Percentiles rank a stretch among this genome's conserved stretches.
phyloP scores from a whole-genome alignment of 371 early-diverging fungal species.

The Mortierella polycephala region DNA sequence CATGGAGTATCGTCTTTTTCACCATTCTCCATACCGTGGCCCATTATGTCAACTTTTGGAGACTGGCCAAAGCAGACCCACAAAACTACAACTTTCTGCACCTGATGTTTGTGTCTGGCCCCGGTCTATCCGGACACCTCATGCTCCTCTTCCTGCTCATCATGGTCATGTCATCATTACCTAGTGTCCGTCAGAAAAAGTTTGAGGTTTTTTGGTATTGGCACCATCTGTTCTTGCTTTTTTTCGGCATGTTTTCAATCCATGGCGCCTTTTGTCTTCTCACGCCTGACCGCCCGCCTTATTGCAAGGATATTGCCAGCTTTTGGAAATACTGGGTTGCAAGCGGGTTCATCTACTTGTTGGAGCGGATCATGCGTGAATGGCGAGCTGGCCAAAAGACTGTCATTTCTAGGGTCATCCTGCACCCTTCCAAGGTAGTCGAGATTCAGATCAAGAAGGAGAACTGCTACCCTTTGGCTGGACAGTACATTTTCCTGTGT shows the following conservation, averaged over 20 bases:
- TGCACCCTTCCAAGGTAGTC: conserved; percentile 76
- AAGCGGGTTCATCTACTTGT: conserved; percentile 71
- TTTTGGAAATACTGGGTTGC: conserved; percentile 88
- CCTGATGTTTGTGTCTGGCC: conserved; percentile 69
- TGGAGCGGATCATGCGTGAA: conserved; percentile 80
- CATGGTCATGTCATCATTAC: conserved; percentile 76
- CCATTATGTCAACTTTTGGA: conserved; percentile 79
- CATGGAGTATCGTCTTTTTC: conserved; percentile 79
- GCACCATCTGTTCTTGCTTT: conserved; percentile 86
- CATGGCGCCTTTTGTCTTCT: conserved; percentile 89
- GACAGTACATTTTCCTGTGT: conserved; percentile 77
- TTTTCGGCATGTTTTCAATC: conserved; percentile 79
- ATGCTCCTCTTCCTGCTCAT: conserved; percentile 74
- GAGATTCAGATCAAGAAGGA: conserved; percentile 69
- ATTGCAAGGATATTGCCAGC: conserved; percentile 74
- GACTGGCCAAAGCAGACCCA: conserved; percentile 34
- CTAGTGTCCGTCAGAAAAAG: conserved; percentile 66
- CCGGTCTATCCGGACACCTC: conserved; percentile 84
- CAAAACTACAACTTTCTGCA: conserved; percentile 29
- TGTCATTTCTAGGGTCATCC: conserved; percentile 71
- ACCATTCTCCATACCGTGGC: conserved; percentile 72
- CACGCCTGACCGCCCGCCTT: conserved; percentile 72
- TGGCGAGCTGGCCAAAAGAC: conserved; percentile 74
- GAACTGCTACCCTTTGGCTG: conserved; percentile 50
- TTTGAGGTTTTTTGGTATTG: conserved; percentile 89